A percentile compares a stretch with the other conserved stretches of the same genome.
These are phyloP conservation scores for Backusella tarrabulga DNA, from an alignment of 192 early-diverging fungal species.

Conservation along the genomic window DNA sequence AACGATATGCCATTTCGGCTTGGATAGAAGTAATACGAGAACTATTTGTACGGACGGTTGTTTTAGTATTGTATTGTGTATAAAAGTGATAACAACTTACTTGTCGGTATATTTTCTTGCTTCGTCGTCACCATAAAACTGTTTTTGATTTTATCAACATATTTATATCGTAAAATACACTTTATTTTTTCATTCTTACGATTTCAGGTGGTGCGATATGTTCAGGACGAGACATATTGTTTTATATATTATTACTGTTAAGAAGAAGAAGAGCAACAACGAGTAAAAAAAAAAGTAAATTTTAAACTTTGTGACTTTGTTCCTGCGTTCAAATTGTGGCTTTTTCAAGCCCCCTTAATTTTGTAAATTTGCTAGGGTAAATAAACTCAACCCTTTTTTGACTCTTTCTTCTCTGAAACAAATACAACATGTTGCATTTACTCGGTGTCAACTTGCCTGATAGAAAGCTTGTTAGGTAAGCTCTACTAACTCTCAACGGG, in stretches of 20 bases:
- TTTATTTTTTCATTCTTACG: conserved; percentile 45
- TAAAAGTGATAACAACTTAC: conserved; percentile 41
- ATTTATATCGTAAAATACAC: background rate
- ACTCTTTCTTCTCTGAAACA: background rate
- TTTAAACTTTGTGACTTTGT: conserved; percentile 7
- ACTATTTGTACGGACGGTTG: conserved; percentile 41
- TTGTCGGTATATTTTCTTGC: conserved; percentile 93
- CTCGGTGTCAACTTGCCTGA: conserved; percentile 96
- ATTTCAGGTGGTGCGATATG: conserved; percentile 97
- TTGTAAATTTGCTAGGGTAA: background rate
- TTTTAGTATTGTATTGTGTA: background rate
- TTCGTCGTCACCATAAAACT: conserved; percentile 95
- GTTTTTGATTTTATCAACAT: background rate
- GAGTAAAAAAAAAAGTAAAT: conserved; percentile 9
- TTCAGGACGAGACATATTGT: conserved; percentile 90
- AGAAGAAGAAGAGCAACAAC: background rate
- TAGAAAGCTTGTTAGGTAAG: conserved; percentile 68
- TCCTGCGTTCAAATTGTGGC: conserved; percentile 10
- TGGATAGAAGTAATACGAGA: conserved; percentile 95
- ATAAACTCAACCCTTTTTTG: background rate
- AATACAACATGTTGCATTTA: conserved; percentile 73
- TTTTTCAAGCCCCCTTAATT: conserved; percentile 1
- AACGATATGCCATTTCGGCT: conserved; percentile 89
- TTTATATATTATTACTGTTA: conserved; percentile 1
- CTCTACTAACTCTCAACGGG: too few species aligned